Conservation (phyloP, 2,329 filamentous ascomycete genomes). For the Alternaria gansuensis region DNA sequence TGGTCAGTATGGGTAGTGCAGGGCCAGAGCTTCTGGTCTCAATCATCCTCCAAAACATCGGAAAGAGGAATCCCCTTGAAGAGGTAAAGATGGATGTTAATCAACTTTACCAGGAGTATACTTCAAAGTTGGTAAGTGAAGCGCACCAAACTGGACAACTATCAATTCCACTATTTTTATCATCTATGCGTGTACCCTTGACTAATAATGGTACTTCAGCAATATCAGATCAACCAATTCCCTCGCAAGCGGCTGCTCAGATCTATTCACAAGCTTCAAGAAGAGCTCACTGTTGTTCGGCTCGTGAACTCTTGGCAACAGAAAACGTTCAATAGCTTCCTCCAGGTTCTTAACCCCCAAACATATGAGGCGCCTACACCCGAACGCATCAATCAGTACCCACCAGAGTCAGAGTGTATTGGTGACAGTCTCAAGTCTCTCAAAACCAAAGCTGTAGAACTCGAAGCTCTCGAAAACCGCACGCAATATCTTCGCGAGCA, state of each 20-base stretch:
- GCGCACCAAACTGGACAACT: no score
- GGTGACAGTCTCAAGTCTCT: constrained; percentile 5
- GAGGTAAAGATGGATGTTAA: constrained; percentile 10
- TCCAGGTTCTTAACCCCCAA: constrained; percentile 5
- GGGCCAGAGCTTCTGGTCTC: constrained; percentile 12
- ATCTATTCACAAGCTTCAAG: constrained; percentile 23
- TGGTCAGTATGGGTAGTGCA: constrained; percentile 3
- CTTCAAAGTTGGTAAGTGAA: constrained; percentile 16
- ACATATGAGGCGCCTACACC: constrained; percentile 2
- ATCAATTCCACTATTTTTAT: no score
- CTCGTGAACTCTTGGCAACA: constrained; percentile 24
- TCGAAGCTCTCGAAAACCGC: constrained; percentile 18
- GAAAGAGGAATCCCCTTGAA: background rate
- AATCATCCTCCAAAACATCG: constrained; percentile 7
- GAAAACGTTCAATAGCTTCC: constrained; percentile 10
- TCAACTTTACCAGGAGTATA: constrained; percentile 12
- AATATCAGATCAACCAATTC: constrained; percentile 24
- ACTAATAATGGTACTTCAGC: constrained; percentile 6
- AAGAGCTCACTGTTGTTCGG: constrained; percentile 19
- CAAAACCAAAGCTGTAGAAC: constrained; percentile 15
- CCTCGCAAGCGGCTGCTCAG: constrained; percentile 22
- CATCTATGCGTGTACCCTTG: background rate
- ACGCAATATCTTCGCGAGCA: constrained; percentile 20
- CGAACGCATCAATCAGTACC: constrained; percentile 4
- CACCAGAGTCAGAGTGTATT: constrained; percentile 13